Evolutionary conservation across 1,139 yeast species (phyloP), one percentile per base, ranked within the genome.

Genomic region (Pneumocystis wakefieldiae): DNA sequence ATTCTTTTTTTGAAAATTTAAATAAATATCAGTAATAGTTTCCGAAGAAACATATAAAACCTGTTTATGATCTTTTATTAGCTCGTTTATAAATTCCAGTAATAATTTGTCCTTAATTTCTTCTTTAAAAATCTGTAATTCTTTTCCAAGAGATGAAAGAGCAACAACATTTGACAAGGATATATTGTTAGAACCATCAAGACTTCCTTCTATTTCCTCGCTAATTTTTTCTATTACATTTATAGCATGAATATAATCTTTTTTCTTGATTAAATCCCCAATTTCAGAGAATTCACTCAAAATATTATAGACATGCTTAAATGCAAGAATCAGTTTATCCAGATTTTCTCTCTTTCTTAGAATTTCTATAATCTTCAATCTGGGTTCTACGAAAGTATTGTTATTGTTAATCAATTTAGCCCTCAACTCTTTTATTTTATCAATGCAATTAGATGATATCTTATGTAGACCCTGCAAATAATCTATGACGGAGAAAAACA

Each of bases 401-500:
- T 84, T 85, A 48, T 48, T 48, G 14, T 24, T 24, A 12, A 29
- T 71, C 6, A 86, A 70, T 36, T 78, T 76, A 1, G 69, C 64
- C 60, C 79, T 75, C 17, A 91, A 75, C 1, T 71, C 71, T 39
- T 78, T 74, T 62, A 87, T 78, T 60, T 78, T 75, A 1, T 73
- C 73, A 0, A 85, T 76, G 55, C 90, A 81, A 8, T 73, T 72
- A 7, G 78, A 74, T 0, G 94, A 83, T 67, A 83, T 83, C 1
- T 72, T 71, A 64, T 84, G 82, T 60, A 92, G 84, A 10, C 77
- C 78, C 68, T 82, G 80, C 65, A 94, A 80, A 68, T 88, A 95
- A 64, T 84, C 90, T 64, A 94, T 76, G 0, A 96, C 91, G 62
- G 83, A 82, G 73, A 91, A 90, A 71, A 92, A 92, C 3, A 91